Base-by-base conservation (phyloP, 768 basidiomycete genomes). In the Kwoniella dejecticola region DNA sequence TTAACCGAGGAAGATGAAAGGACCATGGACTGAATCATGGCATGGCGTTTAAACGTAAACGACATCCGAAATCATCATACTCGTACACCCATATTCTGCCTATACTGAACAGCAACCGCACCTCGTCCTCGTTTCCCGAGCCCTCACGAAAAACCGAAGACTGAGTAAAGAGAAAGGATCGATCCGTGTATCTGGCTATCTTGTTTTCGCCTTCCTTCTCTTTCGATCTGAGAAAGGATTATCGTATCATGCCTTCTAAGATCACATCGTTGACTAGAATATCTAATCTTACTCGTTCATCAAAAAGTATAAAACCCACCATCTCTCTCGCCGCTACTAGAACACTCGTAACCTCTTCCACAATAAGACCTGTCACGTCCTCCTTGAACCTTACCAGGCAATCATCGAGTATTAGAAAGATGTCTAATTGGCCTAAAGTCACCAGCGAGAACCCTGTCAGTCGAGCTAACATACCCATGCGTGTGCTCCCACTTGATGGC, bases 381-480 rank as follows among this genome's bases (percentile, higher is more conserved):
- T 49, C 38, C 13, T 10, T 23, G 17, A 50, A 13, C 15, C 24
- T 17, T 21, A 41, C 26, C 30, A 49, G 26, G 27, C 42, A 46
- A 26, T 24, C 19, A 24, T 8, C 19, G 10, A 33, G 30, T 31
- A 30, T 49, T 33, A 59, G 63, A 33, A 55, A 29, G 19, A 61
- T 61, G 68, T 75, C 73, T 2, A 71, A 75, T 50, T 68, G 68
- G 68, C 73, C 73, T 19, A 75, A 75, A 62, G 58, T 67, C 24
- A 68, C 70, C 48, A 40, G 57, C n/a, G 68, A 75, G 68, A 75
- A 75, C 58, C 73, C 73, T 24, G 73, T 75, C 42, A 60, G 73
- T 56, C 4, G n/a, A n/a, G n/a, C 6, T 26, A 23, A 7, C 50
- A 52, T 52, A 21, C 10, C 21, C 17, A 31, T 33, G 24, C 10